Evolutionary conservation across 163 green algal species (phyloP).

Genomic region (Chlorella variabilis): DNA sequence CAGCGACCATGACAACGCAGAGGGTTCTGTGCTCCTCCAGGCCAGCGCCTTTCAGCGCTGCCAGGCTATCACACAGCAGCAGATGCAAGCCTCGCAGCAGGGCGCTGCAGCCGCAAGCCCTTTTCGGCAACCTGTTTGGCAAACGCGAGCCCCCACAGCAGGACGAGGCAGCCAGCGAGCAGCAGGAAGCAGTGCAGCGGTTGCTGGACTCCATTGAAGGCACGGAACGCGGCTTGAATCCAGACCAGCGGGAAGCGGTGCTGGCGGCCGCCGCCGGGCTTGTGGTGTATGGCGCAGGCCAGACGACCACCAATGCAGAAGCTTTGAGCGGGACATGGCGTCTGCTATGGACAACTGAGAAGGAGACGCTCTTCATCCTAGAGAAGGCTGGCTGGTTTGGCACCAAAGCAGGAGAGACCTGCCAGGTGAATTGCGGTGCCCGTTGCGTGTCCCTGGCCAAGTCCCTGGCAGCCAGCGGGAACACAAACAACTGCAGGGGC

Average conservation of each 20-base stretch:
- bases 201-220: slow-evolving; percentile 7
- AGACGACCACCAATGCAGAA: background rate
- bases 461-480: too few species aligned
- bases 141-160: background rate
- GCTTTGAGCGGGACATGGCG: slow-evolving; percentile 73
- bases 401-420: slow-evolving; percentile 80
- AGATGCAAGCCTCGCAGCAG: too few species aligned
- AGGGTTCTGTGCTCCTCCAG: too few species aligned
- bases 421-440: slow-evolving; percentile 71
- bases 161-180: too few species aligned
- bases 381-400: slow-evolving; percentile 74
- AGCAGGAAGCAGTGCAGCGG: slow-evolving; percentile 1
- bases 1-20: too few species aligned
- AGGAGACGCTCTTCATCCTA: slow-evolving; percentile 89
- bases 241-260: background rate
- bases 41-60: too few species aligned
- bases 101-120: background rate
- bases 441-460: background rate
- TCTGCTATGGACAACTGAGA: slow-evolving; percentile 85
- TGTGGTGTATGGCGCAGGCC: too few species aligned
- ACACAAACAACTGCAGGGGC: too few species aligned
- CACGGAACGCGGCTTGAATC: slow-evolving; percentile 17
- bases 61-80: too few species aligned
- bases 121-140: background rate
- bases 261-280: background rate